Percentiles rank a stretch among this genome's conserved stretches.
Conservation (phyloP, 805 yeast species). For the Monosporozyma aquatica region DNA sequence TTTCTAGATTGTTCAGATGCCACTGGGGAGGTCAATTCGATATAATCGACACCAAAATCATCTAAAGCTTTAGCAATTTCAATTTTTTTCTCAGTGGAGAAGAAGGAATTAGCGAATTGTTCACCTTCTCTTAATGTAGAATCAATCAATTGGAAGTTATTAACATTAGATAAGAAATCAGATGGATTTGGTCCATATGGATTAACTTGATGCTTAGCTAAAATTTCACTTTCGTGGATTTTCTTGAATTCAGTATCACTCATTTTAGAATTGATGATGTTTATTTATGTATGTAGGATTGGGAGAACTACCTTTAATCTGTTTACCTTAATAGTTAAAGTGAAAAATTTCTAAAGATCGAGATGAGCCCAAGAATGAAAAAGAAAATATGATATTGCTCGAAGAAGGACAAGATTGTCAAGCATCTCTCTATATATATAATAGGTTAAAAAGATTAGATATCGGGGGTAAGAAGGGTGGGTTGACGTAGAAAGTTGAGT, state of each 20-base stretch:
- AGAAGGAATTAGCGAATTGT: constrained; percentile 96
- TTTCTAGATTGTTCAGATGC: constrained; percentile 88
- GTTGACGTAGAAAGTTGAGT: not conserved
- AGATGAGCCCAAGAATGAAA: not conserved
- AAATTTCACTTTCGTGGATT: constrained; percentile 11
- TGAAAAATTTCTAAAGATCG: not conserved
- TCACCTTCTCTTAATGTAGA: constrained; percentile 97
- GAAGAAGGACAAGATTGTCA: too few relatives aligned
- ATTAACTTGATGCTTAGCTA: constrained; percentile 32
- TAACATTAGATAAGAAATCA: constrained; percentile 83
- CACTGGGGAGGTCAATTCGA: constrained; percentile 96
- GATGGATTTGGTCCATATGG: constrained; percentile 96
- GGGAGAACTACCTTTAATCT: too few relatives aligned
- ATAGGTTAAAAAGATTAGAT: too few relatives aligned
- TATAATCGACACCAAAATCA: constrained; percentile 97
- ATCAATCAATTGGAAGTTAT: constrained; percentile 83
- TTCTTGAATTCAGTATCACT: constrained; percentile 11
- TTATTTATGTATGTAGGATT: not conserved
- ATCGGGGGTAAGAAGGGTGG: too few relatives aligned
- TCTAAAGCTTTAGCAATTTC: constrained; percentile 95
- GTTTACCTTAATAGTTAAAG: not conserved
- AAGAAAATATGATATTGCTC: too few relatives aligned
- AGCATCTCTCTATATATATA: too few relatives aligned
- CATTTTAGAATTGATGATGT: not conserved
- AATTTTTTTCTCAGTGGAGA: constrained; percentile 87